Evolutionary conservation across 371 early-diverging fungal species (phyloP).

Genomic region (Spraguea lophii): DNA sequence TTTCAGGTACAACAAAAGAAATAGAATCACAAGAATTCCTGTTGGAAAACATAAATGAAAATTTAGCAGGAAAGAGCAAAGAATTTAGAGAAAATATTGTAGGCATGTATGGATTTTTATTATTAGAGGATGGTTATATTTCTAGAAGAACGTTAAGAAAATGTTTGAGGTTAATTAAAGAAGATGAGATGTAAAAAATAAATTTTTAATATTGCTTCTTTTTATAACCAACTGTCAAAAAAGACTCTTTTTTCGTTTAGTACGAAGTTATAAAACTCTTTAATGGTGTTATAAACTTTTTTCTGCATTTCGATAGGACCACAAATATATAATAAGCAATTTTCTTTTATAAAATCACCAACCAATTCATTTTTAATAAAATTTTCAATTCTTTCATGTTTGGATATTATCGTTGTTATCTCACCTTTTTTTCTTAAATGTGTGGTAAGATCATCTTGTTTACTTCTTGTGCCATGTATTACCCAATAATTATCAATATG

Average conservation of each 20-base stretch:
- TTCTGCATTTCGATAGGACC: constrained; percentile 27
- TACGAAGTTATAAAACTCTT: background rate
- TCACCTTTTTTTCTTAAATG: background rate
- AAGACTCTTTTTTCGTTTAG: background rate
- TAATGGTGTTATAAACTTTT: constrained; percentile 13
- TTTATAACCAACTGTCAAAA: background rate
- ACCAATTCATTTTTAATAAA: no score
- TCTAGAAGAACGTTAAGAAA: constrained; percentile 5
- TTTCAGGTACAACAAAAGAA: constrained; percentile 1
- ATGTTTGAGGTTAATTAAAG: constrained; percentile 8
- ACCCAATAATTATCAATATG: constrained; percentile 18
- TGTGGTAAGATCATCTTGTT: constrained; percentile 37
- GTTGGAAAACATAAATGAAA: constrained; percentile 1
- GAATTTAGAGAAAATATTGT: constrained; percentile 5
- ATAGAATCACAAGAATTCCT: constrained; percentile 12
- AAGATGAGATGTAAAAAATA: no score
- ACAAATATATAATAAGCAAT: constrained; percentile 18
- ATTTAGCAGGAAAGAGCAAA: background rate
- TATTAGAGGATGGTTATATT: constrained; percentile 22
- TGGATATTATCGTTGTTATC: constrained; percentile 4
- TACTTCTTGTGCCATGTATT: constrained; percentile 39
- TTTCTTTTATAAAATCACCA: constrained; percentile 12
- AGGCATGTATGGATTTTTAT: constrained; percentile 15
- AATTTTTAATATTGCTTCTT: no score
- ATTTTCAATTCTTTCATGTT: no score